phyloP scores from a whole-genome alignment of 768 basidiomycete genomes.

The Mycena polygramma region DNA sequence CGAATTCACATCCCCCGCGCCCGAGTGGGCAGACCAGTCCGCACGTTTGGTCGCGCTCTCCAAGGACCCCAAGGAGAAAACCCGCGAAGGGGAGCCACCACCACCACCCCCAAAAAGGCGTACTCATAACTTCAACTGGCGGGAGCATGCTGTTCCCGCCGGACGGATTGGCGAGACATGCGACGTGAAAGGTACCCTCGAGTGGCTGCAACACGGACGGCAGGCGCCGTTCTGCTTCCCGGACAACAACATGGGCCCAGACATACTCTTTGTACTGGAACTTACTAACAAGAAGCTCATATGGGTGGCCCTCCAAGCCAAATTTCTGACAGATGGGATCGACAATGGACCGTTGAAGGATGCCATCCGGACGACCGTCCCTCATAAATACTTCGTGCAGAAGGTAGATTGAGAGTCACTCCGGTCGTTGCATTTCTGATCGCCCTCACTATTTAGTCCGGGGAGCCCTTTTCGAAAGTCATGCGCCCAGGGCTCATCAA shows the following conservation, averaged over 20 bases:
- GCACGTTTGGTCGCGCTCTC: conserved; percentile 4
- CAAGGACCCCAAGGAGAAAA: too few relatives aligned
- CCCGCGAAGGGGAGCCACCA: too few relatives aligned
- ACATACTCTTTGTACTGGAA: neutral
- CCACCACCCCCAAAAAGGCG: neutral
- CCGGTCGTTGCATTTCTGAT: neutral
- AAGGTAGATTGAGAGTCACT: neutral
- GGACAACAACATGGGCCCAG: neutral
- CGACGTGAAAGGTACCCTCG: neutral
- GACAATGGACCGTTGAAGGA: neutral
- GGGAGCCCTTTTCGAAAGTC: neutral
- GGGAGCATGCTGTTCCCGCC: neutral
- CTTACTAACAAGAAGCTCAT: neutral
- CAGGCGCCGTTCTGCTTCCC: neutral
- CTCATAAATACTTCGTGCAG: neutral
- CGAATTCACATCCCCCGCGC: neutral
- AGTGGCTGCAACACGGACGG: neutral
- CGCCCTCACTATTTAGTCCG: neutral
- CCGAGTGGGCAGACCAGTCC: neutral
- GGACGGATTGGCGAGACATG: neutral
- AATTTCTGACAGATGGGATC: neutral
- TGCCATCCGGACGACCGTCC: neutral
- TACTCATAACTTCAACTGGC: neutral
- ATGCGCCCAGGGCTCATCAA: neutral
- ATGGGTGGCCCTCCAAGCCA: neutral